Evolutionary conservation across 2,329 filamentous ascomycete genomes (phyloP).

Genomic region (Canariomyces notabilis): DNA sequence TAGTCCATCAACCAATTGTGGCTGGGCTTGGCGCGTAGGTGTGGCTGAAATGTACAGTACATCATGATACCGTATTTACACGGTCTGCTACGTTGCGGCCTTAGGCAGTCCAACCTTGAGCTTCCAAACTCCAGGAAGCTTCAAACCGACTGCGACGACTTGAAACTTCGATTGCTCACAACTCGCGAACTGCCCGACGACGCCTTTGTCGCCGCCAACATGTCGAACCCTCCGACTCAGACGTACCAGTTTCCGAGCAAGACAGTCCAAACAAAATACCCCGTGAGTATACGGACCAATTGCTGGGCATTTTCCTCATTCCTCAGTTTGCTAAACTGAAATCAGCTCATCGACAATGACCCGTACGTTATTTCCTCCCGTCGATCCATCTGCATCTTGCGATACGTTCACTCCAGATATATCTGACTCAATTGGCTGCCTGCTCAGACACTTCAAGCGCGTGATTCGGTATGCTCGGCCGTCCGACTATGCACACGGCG

Average conservation of each 20-base stretch:
- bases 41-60: constrained; percentile 2
- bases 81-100: constrained; percentile 3
- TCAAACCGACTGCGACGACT: constrained; percentile 16
- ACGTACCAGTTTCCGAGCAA: constrained; percentile 65
- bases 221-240: constrained; percentile 36
- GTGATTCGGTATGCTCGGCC: constrained; percentile 82
- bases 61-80: no score
- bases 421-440: constrained; percentile 28
- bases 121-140: constrained; percentile 19
- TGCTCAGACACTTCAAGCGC: constrained; percentile 75
- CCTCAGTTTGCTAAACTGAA: constrained; percentile 23
- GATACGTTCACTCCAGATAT: not conserved
- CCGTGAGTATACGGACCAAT: constrained; percentile 53
- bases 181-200: constrained; percentile 22
- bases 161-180: constrained; percentile 12
- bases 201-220: constrained; percentile 29
- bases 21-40: not conserved
- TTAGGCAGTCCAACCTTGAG: constrained; percentile 20
- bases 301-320: constrained; percentile 5
- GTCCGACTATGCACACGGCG: constrained; percentile 74
- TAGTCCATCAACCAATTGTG: constrained; percentile 8
- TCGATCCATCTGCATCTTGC: not conserved
- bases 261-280: constrained; percentile 75
- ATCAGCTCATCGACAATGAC: constrained; percentile 96
- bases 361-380: constrained; percentile 59